Base-by-base conservation (phyloP, 805 yeast species). In the Metschnikowia vanudenii region DNA sequence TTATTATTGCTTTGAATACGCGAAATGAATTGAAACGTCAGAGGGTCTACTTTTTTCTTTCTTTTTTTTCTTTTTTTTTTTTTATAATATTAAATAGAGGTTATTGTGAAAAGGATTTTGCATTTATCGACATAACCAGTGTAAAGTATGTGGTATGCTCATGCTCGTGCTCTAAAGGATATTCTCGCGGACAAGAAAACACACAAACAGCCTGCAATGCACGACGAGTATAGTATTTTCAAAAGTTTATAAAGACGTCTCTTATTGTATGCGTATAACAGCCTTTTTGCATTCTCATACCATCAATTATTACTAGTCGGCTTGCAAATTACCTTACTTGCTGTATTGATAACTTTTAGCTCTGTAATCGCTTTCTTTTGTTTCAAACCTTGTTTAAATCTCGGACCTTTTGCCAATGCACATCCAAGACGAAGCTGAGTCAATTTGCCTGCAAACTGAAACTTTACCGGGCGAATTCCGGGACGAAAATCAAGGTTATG, bases 171-270 rank as follows among this genome's bases (percentile, higher is more conserved):
- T 13, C 29, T 12, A 11, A 40, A 12, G 3, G 8, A 17, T 10
- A 13, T 9, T 29, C 46, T 31, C 41, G 46, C 46, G 46, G 40
- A 31, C 13, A 30, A 14, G 28, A 20, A 32, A 18, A 19, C 37
- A 41, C 43, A 41, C 38, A 41, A 41, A 41, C 38, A 41, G 38
- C 19, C 18, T 10, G 16, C 22, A 14, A 37, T 37, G 40, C 31
- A n/a, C 10, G 31, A 26, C 8, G 32, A n/a, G 7, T 26, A n/a
- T 11, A 12, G 40, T 26, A 14, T 37, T 29, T 19, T 33, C 28
- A 29, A 29, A 38, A 38, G 32, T 22, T 24, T 20, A 13, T 39
- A 24, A 20, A 29, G 8, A 7, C 4, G 20, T 17, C 28, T 29
- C 34, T 38, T 22, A 10, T 40, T 41, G 29, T 17, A 39, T 39